Conservation (phyloP, 2,329 filamentous ascomycete genomes). For the Fusarium sp. region DNA sequence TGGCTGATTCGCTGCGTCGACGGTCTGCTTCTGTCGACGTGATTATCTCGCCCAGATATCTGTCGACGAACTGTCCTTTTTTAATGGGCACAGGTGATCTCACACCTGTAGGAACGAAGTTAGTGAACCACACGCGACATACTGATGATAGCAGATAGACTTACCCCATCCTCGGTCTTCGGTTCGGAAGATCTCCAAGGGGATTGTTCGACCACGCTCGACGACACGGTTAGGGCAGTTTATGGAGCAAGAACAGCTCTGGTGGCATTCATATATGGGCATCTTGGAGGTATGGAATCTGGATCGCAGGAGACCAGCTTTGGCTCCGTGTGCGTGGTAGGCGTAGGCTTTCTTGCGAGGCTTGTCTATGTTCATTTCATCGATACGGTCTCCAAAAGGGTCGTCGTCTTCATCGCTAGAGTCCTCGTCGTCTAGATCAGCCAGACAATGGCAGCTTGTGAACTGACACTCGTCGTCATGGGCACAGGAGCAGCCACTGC, state of each 20-base stretch:
- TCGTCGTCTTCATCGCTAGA: conserved; percentile 58
- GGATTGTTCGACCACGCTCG: conserved; percentile 75
- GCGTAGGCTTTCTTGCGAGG: conserved; percentile 62
- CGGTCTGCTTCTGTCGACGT: conserved; percentile 71
- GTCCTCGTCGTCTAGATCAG: conserved; percentile 65
- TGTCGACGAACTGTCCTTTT: conserved; percentile 82
- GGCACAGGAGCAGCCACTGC: conserved; percentile 75
- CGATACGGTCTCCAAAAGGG: conserved; percentile 39
- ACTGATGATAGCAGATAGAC: conserved; percentile 31
- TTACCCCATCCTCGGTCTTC: conserved; percentile 78
- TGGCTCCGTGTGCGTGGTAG: conserved; percentile 68
- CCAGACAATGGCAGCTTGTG: conserved; percentile 75
- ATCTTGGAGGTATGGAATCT: conserved; percentile 64
- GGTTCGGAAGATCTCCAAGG: conserved; percentile 82
- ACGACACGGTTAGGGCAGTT: conserved; percentile 81
- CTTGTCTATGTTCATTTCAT: conserved; percentile 28
- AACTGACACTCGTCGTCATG: conserved; percentile 74
- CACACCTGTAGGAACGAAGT: conserved; percentile 60
- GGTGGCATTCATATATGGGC: conserved; percentile 85
- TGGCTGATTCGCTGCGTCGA: conserved; percentile 67
- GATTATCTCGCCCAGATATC: conserved; percentile 79
- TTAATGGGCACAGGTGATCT: conserved; percentile 72
- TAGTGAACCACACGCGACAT: neutral
- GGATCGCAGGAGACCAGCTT: conserved; percentile 63
- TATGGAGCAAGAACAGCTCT: conserved; percentile 71